A percentile compares a stretch with the other conserved stretches of the same genome.
These are phyloP conservation scores for Inga oerstediana DNA, from an alignment of 306 rosid genomes.

Conservation along the genomic window DNA sequence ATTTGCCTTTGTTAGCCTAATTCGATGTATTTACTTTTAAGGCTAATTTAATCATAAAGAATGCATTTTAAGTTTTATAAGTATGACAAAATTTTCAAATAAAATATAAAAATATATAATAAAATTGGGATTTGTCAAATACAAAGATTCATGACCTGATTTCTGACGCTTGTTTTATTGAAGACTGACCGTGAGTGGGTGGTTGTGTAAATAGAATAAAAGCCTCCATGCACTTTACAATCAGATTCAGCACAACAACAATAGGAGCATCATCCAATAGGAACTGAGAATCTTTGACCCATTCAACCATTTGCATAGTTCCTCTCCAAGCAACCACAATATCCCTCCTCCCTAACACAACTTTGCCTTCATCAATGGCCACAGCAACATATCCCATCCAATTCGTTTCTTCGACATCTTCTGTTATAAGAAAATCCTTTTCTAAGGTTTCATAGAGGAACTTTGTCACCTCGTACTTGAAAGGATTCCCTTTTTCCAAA, in stretches of 20 bases:
- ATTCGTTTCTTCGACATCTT: slow-evolving; percentile 68
- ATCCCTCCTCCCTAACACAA: slow-evolving; percentile 66
- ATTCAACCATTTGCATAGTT: slow-evolving; percentile 44
- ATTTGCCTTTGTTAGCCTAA: too few relatives aligned
- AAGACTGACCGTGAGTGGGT: slow-evolving; percentile 44
- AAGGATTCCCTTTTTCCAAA: slow-evolving; percentile 54
- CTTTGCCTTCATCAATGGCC: slow-evolving; percentile 65
- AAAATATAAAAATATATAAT: too few relatives aligned
- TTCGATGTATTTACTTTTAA: too few relatives aligned
- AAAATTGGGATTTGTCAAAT: too few relatives aligned
- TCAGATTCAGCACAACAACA: slow-evolving; percentile 38
- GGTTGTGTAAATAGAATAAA: slow-evolving; percentile 69
- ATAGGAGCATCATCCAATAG: slow-evolving; percentile 44
- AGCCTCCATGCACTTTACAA: slow-evolving; percentile 59
- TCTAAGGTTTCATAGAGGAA: not conserved
- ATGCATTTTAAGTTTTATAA: too few relatives aligned
- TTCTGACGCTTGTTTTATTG: slow-evolving; percentile 53
- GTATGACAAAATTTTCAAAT: too few relatives aligned
- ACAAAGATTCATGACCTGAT: slow-evolving; percentile 44
- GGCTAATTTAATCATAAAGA: too few relatives aligned
- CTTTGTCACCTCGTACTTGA: not conserved
- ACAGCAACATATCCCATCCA: slow-evolving; percentile 85
- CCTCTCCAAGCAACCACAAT: slow-evolving; percentile 54
- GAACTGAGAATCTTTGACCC: slow-evolving; percentile 61
- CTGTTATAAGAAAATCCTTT: slow-evolving; percentile 32